These are phyloP conservation scores for Tritrichomonas foetus DNA, from an alignment of 208 protist genomes.

Conservation along the genomic window DNA sequence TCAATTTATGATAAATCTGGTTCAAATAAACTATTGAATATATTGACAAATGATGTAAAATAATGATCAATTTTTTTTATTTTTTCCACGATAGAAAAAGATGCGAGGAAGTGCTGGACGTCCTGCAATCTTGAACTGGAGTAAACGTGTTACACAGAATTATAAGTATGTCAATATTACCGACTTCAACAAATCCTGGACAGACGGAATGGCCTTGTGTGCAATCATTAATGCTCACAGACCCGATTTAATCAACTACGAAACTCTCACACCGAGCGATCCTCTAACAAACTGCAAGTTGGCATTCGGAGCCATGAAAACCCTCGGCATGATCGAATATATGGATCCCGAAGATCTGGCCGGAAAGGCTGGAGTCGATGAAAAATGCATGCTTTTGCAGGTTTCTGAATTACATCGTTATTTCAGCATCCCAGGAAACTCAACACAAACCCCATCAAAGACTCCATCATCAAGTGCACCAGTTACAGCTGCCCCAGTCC, in stretches of 20 bases:
- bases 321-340: neutral
- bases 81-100: too few species aligned
- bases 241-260: neutral
- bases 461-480: too few species aligned
- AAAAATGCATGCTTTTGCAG: too few species aligned
- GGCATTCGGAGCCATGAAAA: neutral
- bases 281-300: neutral
- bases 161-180: neutral
- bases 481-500: too few species aligned
- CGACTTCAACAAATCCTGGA: conserved; percentile 38
- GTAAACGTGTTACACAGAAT: neutral
- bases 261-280: neutral
- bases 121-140: neutral
- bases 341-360: conserved; percentile 26
- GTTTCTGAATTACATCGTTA: too few species aligned
- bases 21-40: too few species aligned
- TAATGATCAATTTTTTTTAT: too few species aligned
- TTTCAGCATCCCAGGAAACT: too few species aligned
- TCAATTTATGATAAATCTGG: too few species aligned
- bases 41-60: too few species aligned
- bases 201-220: conserved; percentile 15
- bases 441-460: too few species aligned
- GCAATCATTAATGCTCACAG: neutral
- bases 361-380: too few species aligned
- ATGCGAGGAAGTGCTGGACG: conserved; percentile 17